phyloP scores from a whole-genome alignment of 2,329 filamentous ascomycete genomes.

The Alternaria panax region DNA sequence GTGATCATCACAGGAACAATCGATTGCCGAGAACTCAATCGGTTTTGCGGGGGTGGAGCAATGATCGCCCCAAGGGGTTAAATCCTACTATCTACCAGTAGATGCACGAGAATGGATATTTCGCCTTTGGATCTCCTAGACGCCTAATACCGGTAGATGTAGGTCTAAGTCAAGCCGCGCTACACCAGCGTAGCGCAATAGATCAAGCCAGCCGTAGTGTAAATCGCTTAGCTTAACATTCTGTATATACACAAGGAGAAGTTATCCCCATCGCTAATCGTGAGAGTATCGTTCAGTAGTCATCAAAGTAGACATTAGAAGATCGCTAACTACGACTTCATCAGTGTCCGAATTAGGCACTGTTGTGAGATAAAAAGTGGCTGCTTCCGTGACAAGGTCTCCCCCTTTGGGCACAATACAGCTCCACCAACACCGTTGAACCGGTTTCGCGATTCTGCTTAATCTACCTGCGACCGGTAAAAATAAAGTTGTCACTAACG shows the following conservation, averaged over 20 bases:
- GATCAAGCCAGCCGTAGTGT: neutral
- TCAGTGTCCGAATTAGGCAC: neutral
- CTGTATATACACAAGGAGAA: neutral
- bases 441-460: neutral
- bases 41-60: constrained; percentile 1
- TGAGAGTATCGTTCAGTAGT: neutral
- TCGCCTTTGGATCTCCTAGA: neutral
- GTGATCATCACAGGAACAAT: neutral
- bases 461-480: neutral
- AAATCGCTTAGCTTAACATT: neutral
- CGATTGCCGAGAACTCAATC: neutral
- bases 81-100: neutral
- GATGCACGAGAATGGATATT: too few species aligned
- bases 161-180: too few species aligned
- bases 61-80: constrained; percentile 2
- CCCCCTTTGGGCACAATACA: neutral
- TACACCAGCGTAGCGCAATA: neutral
- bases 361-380: neutral
- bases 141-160: too few species aligned
- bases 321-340: neutral
- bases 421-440: neutral
- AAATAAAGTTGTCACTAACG: neutral
- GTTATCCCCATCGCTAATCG: neutral
- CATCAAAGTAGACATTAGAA: neutral
- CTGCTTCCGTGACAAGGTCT: neutral